These are phyloP conservation scores for Debaryomyces tyrocola DNA, from an alignment of 805 yeast genomes.

Conservation along the genomic window DNA sequence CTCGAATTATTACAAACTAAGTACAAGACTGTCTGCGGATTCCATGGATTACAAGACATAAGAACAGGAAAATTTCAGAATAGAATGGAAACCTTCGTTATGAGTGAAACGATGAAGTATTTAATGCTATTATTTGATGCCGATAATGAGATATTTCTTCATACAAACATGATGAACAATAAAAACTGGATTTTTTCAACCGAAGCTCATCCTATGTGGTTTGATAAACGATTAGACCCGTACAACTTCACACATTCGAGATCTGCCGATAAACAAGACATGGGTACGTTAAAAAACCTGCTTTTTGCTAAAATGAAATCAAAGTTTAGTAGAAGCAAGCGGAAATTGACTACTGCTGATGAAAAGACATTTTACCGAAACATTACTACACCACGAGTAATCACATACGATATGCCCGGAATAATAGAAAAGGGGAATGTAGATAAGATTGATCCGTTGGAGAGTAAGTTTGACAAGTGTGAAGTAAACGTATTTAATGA, in stretches of 20 bases:
- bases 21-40: constrained; percentile 72
- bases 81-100: constrained; percentile 88
- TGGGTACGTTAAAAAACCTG: not conserved
- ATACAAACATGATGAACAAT: constrained; percentile 25
- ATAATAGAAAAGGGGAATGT: constrained; percentile 5
- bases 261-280: not conserved
- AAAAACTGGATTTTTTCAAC: constrained; percentile 70
- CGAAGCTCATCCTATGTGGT: constrained; percentile 92
- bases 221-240: constrained; percentile 27
- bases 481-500: constrained; percentile 27
- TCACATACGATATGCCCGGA: constrained; percentile 11
- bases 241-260: not conserved
- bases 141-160: constrained; percentile 46
- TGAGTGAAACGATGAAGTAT: constrained; percentile 86
- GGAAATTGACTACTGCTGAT: not conserved
- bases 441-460: constrained; percentile 16
- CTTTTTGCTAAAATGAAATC: not conserved
- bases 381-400: constrained; percentile 11
- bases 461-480: constrained; percentile 22
- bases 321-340: not conserved
- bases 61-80: constrained; percentile 62
- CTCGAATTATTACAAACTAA: constrained; percentile 52
- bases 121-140: constrained; percentile 77
- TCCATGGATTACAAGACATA: constrained; percentile 72
- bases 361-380: constrained; percentile 13